These are phyloP conservation scores for Irineochytrium annulatum DNA, from an alignment of 192 early-diverging fungal genomes.

Conservation along the genomic window DNA sequence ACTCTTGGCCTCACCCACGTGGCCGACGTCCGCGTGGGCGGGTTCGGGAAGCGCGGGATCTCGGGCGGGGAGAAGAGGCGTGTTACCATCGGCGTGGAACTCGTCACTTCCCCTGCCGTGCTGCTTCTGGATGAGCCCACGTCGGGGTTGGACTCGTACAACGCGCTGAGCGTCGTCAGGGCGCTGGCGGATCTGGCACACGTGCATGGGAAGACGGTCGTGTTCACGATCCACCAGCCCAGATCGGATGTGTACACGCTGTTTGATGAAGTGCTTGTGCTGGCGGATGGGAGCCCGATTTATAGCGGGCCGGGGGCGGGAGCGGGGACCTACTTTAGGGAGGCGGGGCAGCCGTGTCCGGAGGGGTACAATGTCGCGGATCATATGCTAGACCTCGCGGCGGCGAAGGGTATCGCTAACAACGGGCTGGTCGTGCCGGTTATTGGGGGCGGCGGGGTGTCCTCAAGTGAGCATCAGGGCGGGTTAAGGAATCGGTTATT, in stretches of 20 bases:
- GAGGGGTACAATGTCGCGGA: constrained; percentile 71
- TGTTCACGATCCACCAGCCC: constrained; percentile 92
- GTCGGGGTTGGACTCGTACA: constrained; percentile 50
- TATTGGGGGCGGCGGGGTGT: background rate
- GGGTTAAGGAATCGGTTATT: background rate
- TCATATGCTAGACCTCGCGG: constrained; percentile 59
- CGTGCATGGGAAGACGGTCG: constrained; percentile 59
- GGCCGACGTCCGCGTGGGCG: constrained; percentile 49
- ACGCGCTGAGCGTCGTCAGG: constrained; percentile 61
- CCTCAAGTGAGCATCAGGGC: background rate
- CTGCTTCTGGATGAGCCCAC: constrained; percentile 57
- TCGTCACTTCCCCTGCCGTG: constrained; percentile 48
- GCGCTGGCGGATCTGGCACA: constrained; percentile 58
- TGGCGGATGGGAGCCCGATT: constrained; percentile 60
- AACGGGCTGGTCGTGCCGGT: background rate
- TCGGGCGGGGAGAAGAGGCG: constrained; percentile 55
- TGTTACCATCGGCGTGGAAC: constrained; percentile 52
- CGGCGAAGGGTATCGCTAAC: background rate
- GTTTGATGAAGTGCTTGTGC: constrained; percentile 77
- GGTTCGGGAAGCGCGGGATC: constrained; percentile 32
- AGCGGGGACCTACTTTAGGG: constrained; percentile 44
- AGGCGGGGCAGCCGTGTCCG: constrained; percentile 59
- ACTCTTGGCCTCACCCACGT: constrained; percentile 62
- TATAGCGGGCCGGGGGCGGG: constrained; percentile 54
- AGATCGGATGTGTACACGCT: constrained; percentile 72